Base-by-base conservation (phyloP, 106 monocot genomes). In the Dendrobium huoshanense region DNA sequence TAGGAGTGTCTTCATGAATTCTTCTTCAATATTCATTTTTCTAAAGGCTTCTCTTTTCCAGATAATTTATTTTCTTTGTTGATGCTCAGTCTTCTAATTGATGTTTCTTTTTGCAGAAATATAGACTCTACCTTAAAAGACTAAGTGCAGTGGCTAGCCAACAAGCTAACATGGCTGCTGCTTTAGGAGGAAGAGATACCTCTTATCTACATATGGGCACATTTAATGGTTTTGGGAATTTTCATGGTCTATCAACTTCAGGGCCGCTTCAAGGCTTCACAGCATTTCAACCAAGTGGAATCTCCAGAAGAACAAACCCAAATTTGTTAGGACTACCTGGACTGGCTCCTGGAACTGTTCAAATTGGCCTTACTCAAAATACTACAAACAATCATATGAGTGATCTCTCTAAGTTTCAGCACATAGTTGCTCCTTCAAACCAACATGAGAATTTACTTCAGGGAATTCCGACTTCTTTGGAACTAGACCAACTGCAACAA, bases 71-170 rank as follows among this genome's bases (percentile, higher is more conserved):
- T 65, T 25, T 65, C 64, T 65, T 22, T 25, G 9, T 7, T 65
- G 1, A 17, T n/a, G 18, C 17, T 58, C 16, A 58, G 58, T 73
- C 41, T 75, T 43, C 43, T 20, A 17, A 43, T 44, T 75, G 31
- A 75, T 75, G 74, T 75, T 75, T 41, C 47, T 76, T 2, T 73
- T 82, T 88, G 81, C 95, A 95, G 95, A 95, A 95, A 67, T 95
- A 89, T 75, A 85, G 95, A 80, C 87, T 95, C 19, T 92, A 89
- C 80, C 87, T 92, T 68, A 95, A 90, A 85, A 85, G 90, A 74
- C 77, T 93, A 7, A 85, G 85, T 79, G 86, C 87, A 51, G 90
- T 88, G 73, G 87, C 88, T 33, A 88, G 77, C 79, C 93, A 92
- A 55, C 88, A 93, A 81, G 90, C 92, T 33, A 93, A 88, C 72